Base-by-base conservation (phyloP, 2,329 filamentous ascomycete genomes). In the Trichothecium roseum region DNA sequence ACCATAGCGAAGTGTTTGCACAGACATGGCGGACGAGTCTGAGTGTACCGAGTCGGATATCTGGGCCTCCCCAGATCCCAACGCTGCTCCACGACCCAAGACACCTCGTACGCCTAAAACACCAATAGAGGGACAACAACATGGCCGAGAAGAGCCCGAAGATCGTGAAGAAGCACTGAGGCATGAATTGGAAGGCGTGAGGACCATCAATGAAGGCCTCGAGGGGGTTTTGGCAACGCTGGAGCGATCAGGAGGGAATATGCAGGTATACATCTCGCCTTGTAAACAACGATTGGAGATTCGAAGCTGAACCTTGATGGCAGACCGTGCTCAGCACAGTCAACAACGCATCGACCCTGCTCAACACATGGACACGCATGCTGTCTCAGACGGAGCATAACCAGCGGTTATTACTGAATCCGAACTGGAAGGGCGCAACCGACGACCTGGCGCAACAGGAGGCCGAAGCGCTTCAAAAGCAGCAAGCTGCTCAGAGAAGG, bases 381-480 rank as follows among this genome's bases (percentile, higher is more conserved):
- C 74, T 98, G 10, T 91, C 86, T 6, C 91, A 98, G 59, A 95
- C 91, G 4, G 91, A 98, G 60, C 91, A 98, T 60, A 96, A 94
- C 54, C 88, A 96, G 57, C 79, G 91, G 17, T 67, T 98, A 34
- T 81, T 98, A 30, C 69, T 96, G 31, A 83, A 94, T 51, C 84
- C 86, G 2, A 69, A 77, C 39, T 98, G 89, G 87, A 81, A 89
- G 52, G 91, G 91, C 38, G 84, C 88, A 18, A 84, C 77, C 4
- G 78, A 88, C 51, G 91, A 98, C 59, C 60, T 94, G 28, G 69
- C 76, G n/a, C 86, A 94, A 41, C 74, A 87, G 37, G 89, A 96
- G 57, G 80, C 78, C 36, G 89, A 96, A 54, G 78, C 78, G 3
- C 55, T 78, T 10, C 64, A 79, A 42, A 78, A 75, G 49, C 82